Conservation (phyloP, 148 eudicot genomes). For the Polygonum maritimum region DNA sequence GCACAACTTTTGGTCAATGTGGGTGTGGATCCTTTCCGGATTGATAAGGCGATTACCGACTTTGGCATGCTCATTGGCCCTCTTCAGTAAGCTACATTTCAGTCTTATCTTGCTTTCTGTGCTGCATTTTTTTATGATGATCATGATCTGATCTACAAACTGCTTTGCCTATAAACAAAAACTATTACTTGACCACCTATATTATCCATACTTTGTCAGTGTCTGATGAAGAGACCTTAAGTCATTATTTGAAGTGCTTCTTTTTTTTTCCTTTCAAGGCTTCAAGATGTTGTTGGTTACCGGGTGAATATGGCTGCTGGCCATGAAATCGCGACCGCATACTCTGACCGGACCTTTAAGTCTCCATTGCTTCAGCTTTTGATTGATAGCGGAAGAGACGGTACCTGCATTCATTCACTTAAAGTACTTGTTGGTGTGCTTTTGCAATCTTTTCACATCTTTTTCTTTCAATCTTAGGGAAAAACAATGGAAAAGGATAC, state of each 20-base stretch:
- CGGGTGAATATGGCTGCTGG: conserved; percentile 62
- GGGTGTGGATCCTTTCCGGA: conserved; percentile 82
- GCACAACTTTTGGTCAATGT: conserved; percentile 61
- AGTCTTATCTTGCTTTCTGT: neutral
- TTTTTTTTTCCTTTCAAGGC: conserved; percentile 32
- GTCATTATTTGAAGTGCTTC: neutral
- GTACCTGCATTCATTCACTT: conserved; percentile 24
- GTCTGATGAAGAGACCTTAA: neutral
- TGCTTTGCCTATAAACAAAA: neutral
- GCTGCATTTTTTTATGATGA: neutral
- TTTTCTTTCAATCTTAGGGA: conserved; percentile 34
- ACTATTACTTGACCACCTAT: neutral
- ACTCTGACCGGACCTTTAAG: conserved; percentile 48
- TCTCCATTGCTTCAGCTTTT: conserved; percentile 67
- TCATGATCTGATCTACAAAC: neutral
- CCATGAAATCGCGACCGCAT: conserved; percentile 39
- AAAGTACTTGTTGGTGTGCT: neutral
- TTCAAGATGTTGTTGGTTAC: conserved; percentile 78
- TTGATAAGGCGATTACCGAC: conserved; percentile 61
- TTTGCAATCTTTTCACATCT: conserved; percentile 3
- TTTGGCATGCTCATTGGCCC: conserved; percentile 96
- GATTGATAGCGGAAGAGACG: conserved; percentile 71
- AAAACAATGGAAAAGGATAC: conserved; percentile 87
- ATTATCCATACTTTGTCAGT: too few species aligned
- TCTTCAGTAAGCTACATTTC: conserved; percentile 65